A percentile compares a stretch with the other conserved stretches of the same genome.
These are phyloP conservation scores for Leishmania aethiopica DNA, from an alignment of 208 protist genomes.

Conservation along the genomic window DNA sequence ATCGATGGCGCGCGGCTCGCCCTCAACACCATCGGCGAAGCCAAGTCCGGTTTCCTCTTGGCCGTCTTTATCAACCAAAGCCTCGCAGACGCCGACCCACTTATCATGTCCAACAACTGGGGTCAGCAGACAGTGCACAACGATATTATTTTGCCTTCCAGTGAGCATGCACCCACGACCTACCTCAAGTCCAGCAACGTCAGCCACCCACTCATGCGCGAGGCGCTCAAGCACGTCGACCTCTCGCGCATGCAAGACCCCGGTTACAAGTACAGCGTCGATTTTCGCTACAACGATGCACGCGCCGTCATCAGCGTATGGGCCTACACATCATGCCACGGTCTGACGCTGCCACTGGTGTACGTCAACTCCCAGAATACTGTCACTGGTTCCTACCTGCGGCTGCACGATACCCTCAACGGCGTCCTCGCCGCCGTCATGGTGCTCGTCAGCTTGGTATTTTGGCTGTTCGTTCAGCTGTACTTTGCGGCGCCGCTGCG, in stretches of 20 bases:
- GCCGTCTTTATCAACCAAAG: conserved; percentile 12
- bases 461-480: conserved; percentile 10
- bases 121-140: conserved; percentile 10
- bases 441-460: neutral
- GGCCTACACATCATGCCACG: neutral
- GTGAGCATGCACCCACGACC: neutral
- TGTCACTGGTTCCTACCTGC: conserved; percentile 2
- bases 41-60: neutral
- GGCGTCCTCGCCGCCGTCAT: neutral
- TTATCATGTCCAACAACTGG: conserved; percentile 30
- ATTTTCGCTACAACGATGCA: conserved; percentile 3
- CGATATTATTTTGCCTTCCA: neutral
- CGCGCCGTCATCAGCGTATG: conserved; percentile 3
- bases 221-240: conserved; percentile 33
- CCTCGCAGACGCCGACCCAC: conserved; percentile 5
- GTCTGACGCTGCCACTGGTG: conserved; percentile 7
- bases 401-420: neutral
- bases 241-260: conserved; percentile 3
- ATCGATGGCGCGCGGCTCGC: conserved; percentile 10
- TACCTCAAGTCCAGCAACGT: conserved; percentile 27
- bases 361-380: neutral
- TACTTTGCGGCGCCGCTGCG: conserved; percentile 11
- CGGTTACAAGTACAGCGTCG: neutral
- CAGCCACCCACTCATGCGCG: conserved; percentile 36
- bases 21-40: neutral